Evolutionary conservation across 2,329 filamentous ascomycete species (phyloP), one percentile per base, ranked within the genome.

Genomic region (Purpureocillium lavendulum): DNA sequence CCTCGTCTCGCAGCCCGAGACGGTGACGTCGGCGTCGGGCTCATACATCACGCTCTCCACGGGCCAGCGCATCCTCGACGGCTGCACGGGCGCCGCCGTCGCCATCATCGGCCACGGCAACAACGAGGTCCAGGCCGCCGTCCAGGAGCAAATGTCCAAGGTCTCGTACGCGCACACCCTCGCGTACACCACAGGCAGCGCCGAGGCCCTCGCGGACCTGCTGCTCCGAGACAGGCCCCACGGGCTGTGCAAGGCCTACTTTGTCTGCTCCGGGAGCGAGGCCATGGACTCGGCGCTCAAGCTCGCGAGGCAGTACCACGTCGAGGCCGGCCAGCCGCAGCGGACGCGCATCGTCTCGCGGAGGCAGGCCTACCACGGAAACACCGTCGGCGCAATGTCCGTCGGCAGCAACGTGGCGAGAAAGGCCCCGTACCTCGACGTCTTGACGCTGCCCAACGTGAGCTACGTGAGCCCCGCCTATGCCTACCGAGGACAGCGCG

Each of bases 401-500:
- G 65, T 82, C 13, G 72, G 82, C 9, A 81, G 81, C 9, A 77
- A 87, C 54, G 59, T 69, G 4, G 64, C 65, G 5, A 69, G 84
- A 29, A 71, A 79, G 41, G 66, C 69, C 1, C 69, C 77, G 1
- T 88, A 82, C 49, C 72, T 80, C 48, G 46, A 39, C 2, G 51
- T 45, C 0, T 37, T 57, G 26, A 5, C 54, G 1, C 45, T 52
- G 1, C 40, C 48, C 1, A 76, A 75, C 37, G 67, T 77, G 30
- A 75, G 70, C 6, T 70, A 71, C 38, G 76, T 89, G 1, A 80
- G 78, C 10, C 72, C 82, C 0, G 86, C 82, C 51, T 79, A 81
- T 47, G 62, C 73, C 0, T 88, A 84, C 49, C 74, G 81, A 4
- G 73, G 70, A 0, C 71, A 71, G 50, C 47, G 44, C 0, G 50